Percentiles rank a stretch among this genome's conserved stretches.
Evolutionary conservation across 176 grass and related monocot genomes (phyloP).

Genomic region (Lolium multiflorum): DNA sequence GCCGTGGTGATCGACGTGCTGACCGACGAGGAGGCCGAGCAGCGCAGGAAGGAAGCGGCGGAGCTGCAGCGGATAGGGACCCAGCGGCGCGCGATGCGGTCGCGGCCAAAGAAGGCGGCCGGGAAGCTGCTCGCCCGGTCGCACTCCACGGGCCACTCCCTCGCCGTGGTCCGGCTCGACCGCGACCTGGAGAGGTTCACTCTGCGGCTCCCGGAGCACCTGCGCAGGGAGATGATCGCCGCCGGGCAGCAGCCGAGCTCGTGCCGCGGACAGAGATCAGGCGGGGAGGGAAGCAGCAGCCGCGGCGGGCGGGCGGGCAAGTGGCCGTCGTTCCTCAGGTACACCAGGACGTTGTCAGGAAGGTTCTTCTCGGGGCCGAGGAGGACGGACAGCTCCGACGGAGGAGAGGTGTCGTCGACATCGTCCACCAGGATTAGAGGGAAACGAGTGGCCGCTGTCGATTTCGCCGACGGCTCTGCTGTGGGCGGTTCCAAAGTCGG

Average conservation of each 20-base stretch:
- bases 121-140: slow-evolving; percentile 47
- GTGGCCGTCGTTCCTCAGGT: slow-evolving; percentile 64
- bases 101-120: slow-evolving; percentile 37
- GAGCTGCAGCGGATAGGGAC: slow-evolving; percentile 75
- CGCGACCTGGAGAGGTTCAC: slow-evolving; percentile 66
- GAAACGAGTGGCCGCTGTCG: slow-evolving; percentile 47
- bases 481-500: slow-evolving; percentile 42
- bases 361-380: slow-evolving; percentile 56
- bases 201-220: slow-evolving; percentile 71
- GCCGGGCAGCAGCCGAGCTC: slow-evolving; percentile 25
- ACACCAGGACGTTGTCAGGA: slow-evolving; percentile 60
- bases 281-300: slow-evolving; percentile 41
- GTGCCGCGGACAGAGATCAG: slow-evolving; percentile 36
- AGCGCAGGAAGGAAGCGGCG: slow-evolving; percentile 50
- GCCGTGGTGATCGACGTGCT: slow-evolving; percentile 60
- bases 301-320: slow-evolving; percentile 25
- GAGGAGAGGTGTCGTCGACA: slow-evolving; percentile 44
- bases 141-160: slow-evolving; percentile 79
- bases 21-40: slow-evolving; percentile 39
- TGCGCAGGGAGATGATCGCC: slow-evolving; percentile 64
- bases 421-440: slow-evolving; percentile 52
- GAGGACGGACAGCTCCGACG: slow-evolving; percentile 42
- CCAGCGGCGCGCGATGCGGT: slow-evolving; percentile 62
- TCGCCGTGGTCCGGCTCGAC: slow-evolving; percentile 35
- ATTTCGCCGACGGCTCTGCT: background rate